phyloP scores from a whole-genome alignment of 495 filamentous ascomycete genomes.

The Annulohypoxylon stygium region DNA sequence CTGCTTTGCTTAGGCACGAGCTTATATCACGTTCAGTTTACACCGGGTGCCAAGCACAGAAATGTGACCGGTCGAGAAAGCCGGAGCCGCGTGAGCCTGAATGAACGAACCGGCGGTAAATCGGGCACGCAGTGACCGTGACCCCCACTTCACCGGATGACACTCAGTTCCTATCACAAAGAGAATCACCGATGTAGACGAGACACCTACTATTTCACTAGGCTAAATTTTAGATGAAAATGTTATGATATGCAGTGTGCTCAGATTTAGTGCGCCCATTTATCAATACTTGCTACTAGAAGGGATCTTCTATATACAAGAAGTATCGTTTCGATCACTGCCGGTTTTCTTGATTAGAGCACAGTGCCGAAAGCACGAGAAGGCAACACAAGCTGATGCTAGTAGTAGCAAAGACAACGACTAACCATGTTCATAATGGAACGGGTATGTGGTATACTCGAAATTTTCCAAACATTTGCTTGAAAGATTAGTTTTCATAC shows the following conservation, averaged over 20 bases:
- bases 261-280: too few species aligned
- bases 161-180: neutral
- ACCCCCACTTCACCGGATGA: neutral
- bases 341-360: too few species aligned
- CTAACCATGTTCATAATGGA: conserved; percentile 28
- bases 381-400: too few species aligned
- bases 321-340: too few species aligned
- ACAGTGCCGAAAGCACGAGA: neutral
- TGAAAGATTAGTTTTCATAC: conserved; percentile 5
- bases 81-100: neutral
- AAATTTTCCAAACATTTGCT: neutral
- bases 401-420: neutral
- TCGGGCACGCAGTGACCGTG: neutral
- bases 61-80: neutral
- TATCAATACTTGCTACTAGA: too few species aligned
- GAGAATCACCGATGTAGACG: neutral
- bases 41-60: neutral
- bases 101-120: neutral
- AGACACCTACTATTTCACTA: neutral
- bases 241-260: neutral
- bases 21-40: neutral
- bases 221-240: neutral
- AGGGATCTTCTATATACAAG: too few species aligned
- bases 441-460: conserved; percentile 30
- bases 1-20: too few species aligned